phyloP scores from a whole-genome alignment of 2,329 filamentous ascomycete species.

The Fusarium sp. region DNA sequence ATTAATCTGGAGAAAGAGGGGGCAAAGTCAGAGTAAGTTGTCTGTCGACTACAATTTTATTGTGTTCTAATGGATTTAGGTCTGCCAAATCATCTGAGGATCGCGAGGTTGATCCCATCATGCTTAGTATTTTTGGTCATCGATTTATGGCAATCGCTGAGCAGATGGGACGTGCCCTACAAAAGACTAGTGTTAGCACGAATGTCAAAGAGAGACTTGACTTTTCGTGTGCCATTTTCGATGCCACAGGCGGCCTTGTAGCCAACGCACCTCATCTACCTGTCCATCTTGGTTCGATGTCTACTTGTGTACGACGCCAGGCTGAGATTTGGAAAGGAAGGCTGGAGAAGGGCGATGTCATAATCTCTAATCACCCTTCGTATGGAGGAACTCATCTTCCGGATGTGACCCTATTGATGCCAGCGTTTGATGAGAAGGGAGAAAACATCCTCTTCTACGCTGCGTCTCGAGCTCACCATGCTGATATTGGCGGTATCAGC shows the following conservation, averaged over 20 bases:
- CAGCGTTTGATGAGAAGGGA: conserved; percentile 73
- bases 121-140: conserved; percentile 83
- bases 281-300: conserved; percentile 85
- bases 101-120: conserved; percentile 76
- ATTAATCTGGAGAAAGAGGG: conserved; percentile 78
- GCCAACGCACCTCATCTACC: conserved; percentile 84
- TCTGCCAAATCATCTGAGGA: conserved; percentile 33
- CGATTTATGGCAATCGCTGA: conserved; percentile 89
- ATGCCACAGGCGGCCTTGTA: conserved; percentile 78
- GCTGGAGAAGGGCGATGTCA: conserved; percentile 80
- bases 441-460: conserved; percentile 84
- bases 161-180: conserved; percentile 82
- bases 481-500: conserved; percentile 85
- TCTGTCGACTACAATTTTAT: too few species aligned
- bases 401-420: conserved; percentile 84
- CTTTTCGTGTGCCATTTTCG: conserved; percentile 85
- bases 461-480: conserved; percentile 82
- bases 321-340: conserved; percentile 83
- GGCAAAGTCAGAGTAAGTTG: conserved; percentile 50
- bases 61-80: conserved; percentile 22
- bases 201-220: conserved; percentile 87
- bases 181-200: conserved; percentile 83
- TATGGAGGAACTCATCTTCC: conserved; percentile 86
- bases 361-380: conserved; percentile 86
- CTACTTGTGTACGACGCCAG: conserved; percentile 81